Percentiles rank a stretch among this genome's conserved stretches.
Conservation (phyloP, 2,329 filamentous ascomycete genomes). For the Beauveria pseudobassiana region DNA sequence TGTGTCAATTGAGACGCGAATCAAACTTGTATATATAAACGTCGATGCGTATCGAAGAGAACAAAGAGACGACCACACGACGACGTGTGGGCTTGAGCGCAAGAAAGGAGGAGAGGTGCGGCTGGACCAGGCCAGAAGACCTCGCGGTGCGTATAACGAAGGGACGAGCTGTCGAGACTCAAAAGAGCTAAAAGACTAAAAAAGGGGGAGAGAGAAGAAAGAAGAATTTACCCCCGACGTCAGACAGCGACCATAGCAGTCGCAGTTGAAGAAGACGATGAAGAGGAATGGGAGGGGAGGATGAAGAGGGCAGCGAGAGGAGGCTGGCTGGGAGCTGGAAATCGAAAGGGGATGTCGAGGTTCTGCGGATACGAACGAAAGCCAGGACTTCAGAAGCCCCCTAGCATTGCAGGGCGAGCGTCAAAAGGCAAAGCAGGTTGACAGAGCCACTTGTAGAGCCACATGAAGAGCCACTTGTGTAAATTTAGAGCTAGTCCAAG, state of each 20-base stretch:
- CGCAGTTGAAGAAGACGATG: constrained; percentile 11
- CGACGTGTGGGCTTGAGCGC: neutral
- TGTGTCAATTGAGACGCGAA: neutral
- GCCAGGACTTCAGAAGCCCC: neutral
- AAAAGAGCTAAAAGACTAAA: constrained; percentile 14
- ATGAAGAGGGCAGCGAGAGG: neutral
- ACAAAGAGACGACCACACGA: neutral
- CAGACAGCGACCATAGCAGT: constrained; percentile 13
- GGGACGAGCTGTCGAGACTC: constrained; percentile 30
- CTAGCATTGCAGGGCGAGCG: constrained; percentile 2
- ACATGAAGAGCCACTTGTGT: no score
- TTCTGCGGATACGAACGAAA: constrained; percentile 1
- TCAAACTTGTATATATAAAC: neutral
- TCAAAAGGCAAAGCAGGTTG: neutral
- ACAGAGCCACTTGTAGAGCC: neutral
- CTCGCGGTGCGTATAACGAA: constrained; percentile 21
- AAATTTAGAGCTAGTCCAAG: neutral
- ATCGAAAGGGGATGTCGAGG: constrained; percentile 8
- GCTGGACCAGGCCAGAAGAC: constrained; percentile 16
- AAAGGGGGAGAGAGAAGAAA: constrained; percentile 16
- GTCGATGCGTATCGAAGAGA: constrained; percentile 4
- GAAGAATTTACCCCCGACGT: constrained; percentile 11
- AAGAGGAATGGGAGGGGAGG: neutral
- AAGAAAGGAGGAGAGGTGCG: constrained; percentile 10
- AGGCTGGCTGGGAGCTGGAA: neutral